Base-by-base conservation (phyloP, 2,329 filamentous ascomycete species). In the Neocucurbitaria cava region DNA sequence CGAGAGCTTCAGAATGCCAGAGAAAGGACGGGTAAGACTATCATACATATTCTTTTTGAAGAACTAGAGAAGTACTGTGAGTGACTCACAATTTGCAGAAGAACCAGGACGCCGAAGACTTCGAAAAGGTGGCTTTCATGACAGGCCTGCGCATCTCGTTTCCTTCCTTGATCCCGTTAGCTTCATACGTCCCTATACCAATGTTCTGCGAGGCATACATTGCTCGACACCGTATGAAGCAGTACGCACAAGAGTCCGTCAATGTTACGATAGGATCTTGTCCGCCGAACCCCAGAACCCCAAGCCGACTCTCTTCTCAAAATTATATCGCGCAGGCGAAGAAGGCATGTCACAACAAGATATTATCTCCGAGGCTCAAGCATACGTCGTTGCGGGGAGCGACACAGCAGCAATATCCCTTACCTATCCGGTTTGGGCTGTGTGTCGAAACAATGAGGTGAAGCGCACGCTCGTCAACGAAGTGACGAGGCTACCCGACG, bases 1-100 rank as follows among this genome's bases (percentile, higher is more conserved):
- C 0, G 78, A 85, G n/a, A 82, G 82, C 0, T 85, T 86, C 52
- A 68, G 71, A 0, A 81, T 81, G 72, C 65, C 87, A 3, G 82
- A 86, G 49, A 65, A 67, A 3, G 82, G 81, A 15, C 67, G 81
- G 70, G 82, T 83, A 62, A 45, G 26, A 3, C 15, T 20, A 15
- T 9, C 7, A 2, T 17, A 3, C 21, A 5, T 26, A 11, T 20
- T 18, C 3, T 17, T 5, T 26, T 26, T 26, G 24, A 26, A 26
- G 23, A 24, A 30, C 11, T 33, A 42, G 15, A 15, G 9, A 3
- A 17, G n/a, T n/a, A 8, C 15, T 4, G 13, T 38, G 9, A n/a
- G 5, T 18, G 35, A 18, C 35, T 38, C 7, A 38, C 35, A 4
- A 38, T 18, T 18, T 18, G 17, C 36, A 39, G 36, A 21, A 21